Base-by-base conservation (phyloP, 192 early-diverging fungal genomes). In the Coemansia pectinata region DNA sequence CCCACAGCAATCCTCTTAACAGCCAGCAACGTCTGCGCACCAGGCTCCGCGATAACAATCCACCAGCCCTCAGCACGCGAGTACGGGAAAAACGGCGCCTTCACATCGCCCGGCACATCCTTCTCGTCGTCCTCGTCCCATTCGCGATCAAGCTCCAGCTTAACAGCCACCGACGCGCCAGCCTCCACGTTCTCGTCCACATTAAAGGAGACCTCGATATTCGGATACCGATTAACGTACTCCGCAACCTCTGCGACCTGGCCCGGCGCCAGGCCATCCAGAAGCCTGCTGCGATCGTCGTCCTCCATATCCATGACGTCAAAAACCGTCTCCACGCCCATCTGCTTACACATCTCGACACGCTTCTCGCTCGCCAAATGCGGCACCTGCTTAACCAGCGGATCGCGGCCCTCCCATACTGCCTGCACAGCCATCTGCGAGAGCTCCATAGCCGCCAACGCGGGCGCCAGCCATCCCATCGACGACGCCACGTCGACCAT, bases 361-460 rank as follows among this genome's bases (percentile, higher is more conserved):
- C 66, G 57, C 45, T 57, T 34, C 1, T 45, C 39, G 29, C 29
- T 15, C 9, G 36, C 11, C 21, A 99, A 84, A 72, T 92, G 93
- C 55, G 98, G 98, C 11, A 99, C 76, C 84, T 99, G 98, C 63
- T 92, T 90, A 42, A 83, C 77, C 60, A 99, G 80, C 34, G 91
- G 90, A 38, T 95, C 93, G 62, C 97, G 94, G 15, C 88, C 86
- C 77, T 98, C 93, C 98, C 96, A 98, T 53, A 97, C 86, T 0
- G 96, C 96, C 80, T 99, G 98, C 15, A 99, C 96, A 36, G 79
- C 83, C 96, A 98, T 98, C 83, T 99, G 98, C 34, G 92, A 89
- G 77, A 99, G 72, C 74, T 99, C 98, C 98, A 99, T 99, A 14
- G 95, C 85, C 0, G 92, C 88, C 65, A 98, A 72, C 10, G 96